Base-by-base conservation (phyloP, 2,329 filamentous ascomycete species). In the Lithohypha guttulata region DNA sequence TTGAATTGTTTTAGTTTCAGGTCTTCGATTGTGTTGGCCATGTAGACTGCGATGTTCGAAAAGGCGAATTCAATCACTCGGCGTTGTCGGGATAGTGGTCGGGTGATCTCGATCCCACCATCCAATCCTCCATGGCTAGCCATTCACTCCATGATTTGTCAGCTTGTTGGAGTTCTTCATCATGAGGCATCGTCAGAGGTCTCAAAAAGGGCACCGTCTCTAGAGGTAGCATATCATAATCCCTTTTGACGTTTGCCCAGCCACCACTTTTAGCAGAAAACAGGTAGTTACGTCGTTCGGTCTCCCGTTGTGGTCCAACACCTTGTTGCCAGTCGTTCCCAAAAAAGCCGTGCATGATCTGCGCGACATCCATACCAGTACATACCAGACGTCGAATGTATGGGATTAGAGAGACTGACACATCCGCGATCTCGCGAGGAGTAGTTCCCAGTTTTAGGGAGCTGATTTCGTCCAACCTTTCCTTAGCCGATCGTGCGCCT, bases 41-140 rank as follows among this genome's bases (percentile, higher is more conserved):
- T n/a, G n/a, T n/a, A n/a, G n/a, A n/a, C n/a, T n/a, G n/a, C n/a
- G n/a, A n/a, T n/a, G n/a, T n/a, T n/a, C n/a, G n/a, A n/a, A n/a
- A n/a, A n/a, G n/a, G n/a, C n/a, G n/a, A n/a, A n/a, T 10, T 21
- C 8, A n/a, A 6, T 34, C 15, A n/a, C 11, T 6, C 6, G 26
- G 11, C n/a, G n/a, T n/a, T n/a, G n/a, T n/a, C n/a, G n/a, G n/a
- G n/a, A n/a, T n/a, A n/a, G n/a, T 33, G 13, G 10, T 39, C 26
- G 5, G 81, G 82, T 21, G 80, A 79, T 45, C 84, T 68, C 1
- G 84, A 82, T 2, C 87, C 87, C n/a, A 95, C 67, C 86, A 94
- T 93, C 89, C 89, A 96, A 59, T 95, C 89, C 60, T 94, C 85
- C 84, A 95, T 93, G 9, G 84, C 84, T 21, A 95, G 65, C 89